Percentiles rank a stretch among this genome's conserved stretches.
These are phyloP conservation scores for Symbiodinium natans DNA, from an alignment of 73 alveolate genomes.

Conservation along the genomic window DNA sequence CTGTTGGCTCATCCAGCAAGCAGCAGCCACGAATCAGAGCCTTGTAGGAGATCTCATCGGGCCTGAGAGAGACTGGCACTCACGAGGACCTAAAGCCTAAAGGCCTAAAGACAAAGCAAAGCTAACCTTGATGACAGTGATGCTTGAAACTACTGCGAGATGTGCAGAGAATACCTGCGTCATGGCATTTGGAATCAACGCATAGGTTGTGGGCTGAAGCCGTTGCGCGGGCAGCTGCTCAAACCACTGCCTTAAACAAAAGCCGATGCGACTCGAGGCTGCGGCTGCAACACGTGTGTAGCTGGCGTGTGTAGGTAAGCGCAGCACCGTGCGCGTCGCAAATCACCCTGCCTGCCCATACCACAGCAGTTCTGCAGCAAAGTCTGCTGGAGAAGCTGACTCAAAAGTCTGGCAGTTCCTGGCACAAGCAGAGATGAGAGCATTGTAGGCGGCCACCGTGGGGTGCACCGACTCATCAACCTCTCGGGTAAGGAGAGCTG, in stretches of 20 bases:
- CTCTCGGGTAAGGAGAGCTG: neutral
- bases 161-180: too few species aligned
- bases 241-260: neutral
- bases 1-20: neutral
- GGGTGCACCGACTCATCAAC: neutral
- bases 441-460: neutral
- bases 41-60: neutral
- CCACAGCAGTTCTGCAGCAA: too few species aligned
- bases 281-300: too few species aligned
- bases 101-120: too few species aligned
- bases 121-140: too few species aligned
- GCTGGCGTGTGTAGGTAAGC: neutral
- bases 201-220: neutral
- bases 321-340: neutral
- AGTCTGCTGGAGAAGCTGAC: neutral
- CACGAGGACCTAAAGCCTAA: too few species aligned
- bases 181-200: too few species aligned
- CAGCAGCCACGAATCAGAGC: conserved; percentile 2
- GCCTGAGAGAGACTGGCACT: too few species aligned
- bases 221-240: neutral
- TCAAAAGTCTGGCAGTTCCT: neutral
- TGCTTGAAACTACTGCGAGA: too few species aligned
- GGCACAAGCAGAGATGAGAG: conserved; percentile 4
- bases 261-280: too few species aligned
- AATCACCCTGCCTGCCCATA: neutral